These are phyloP conservation scores for Morella rubra DNA, from an alignment of 306 rosid genomes.

Conservation along the genomic window DNA sequence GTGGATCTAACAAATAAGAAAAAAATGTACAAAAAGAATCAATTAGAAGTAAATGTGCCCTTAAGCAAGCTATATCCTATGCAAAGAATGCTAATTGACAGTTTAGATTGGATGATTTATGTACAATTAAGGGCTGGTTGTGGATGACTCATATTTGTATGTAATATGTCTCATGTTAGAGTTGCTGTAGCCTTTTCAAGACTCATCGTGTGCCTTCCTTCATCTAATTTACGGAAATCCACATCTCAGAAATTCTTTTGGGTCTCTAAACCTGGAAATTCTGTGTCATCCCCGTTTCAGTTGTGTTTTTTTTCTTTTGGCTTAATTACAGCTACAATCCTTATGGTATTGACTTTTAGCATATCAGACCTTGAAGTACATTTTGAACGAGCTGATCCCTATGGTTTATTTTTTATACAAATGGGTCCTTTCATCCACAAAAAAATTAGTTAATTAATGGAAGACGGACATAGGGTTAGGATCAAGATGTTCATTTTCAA, in stretches of 20 bases:
- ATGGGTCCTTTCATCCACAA: too few relatives aligned
- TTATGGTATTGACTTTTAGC: too few relatives aligned
- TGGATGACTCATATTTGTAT: background rate
- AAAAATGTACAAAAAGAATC: conserved; percentile 15
- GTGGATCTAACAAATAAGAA: conserved; percentile 62
- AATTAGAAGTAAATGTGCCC: background rate
- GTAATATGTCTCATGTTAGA: background rate
- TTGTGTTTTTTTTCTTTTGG: too few relatives aligned
- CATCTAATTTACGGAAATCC: background rate
- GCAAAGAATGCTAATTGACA: background rate
- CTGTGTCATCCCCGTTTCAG: too few relatives aligned
- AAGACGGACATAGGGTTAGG: too few relatives aligned
- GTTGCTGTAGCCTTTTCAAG: background rate
- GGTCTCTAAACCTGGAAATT: background rate
- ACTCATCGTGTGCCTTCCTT: background rate
- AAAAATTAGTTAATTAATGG: too few relatives aligned
- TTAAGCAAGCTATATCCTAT: background rate
- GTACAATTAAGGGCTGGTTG: background rate
- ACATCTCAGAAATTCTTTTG: background rate
- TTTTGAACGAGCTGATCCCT: too few relatives aligned
- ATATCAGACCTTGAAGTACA: too few relatives aligned
- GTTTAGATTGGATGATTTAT: background rate
- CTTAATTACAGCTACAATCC: too few relatives aligned
- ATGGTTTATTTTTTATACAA: too few relatives aligned
- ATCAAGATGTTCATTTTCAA: too few relatives aligned